Conservation (phyloP, 257 asterid species). For the Coffea eugenioides region DNA sequence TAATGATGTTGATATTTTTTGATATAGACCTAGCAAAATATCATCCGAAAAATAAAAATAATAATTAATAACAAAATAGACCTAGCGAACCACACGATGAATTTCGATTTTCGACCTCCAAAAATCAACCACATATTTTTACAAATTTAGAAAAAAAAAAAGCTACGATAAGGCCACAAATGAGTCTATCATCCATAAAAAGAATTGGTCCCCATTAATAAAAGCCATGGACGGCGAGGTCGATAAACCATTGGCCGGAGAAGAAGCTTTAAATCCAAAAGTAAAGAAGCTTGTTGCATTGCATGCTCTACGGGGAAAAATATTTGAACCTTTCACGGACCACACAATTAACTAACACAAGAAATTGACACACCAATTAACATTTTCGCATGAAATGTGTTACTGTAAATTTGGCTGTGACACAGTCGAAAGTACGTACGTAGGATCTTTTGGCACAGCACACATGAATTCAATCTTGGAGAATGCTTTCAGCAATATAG, state of each 20-base stretch:
- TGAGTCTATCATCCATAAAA: not conserved
- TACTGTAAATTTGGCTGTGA: no score
- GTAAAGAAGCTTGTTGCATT: not conserved
- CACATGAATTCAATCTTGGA: no score
- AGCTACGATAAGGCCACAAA: no score
- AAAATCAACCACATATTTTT: not conserved
- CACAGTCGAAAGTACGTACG: no score
- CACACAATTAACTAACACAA: not conserved
- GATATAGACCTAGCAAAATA: no score
- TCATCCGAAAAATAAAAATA: no score
- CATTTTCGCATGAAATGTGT: no score
- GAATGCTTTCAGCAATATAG: no score
- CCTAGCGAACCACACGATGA: not conserved
- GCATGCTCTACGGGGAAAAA: not conserved
- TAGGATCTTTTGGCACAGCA: no score
- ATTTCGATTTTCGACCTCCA: slow-evolving; percentile 6
- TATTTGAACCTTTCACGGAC: not conserved
- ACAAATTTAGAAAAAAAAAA: not conserved
- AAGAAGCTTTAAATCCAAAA: not conserved
- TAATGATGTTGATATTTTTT: not conserved
- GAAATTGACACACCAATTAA: not conserved
- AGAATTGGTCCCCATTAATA: not conserved
- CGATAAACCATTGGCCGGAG: not conserved
- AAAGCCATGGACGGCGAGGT: not conserved
- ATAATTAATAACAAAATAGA: not conserved